These are phyloP conservation scores for Protomyces inouyei DNA, from an alignment of 1,139 yeast species.

Conservation along the genomic window DNA sequence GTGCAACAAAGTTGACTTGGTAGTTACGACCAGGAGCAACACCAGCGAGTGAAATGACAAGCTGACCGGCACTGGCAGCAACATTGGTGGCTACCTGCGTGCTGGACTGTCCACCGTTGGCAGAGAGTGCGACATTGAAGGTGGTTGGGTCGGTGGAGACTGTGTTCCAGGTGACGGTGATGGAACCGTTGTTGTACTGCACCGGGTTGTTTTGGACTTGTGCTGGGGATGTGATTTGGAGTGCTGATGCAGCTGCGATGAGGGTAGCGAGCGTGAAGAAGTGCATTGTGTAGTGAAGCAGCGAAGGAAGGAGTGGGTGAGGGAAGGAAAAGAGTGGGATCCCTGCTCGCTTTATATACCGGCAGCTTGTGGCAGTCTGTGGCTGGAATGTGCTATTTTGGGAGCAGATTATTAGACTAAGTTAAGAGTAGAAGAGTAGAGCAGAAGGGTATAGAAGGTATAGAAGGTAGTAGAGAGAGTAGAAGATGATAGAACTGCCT, in stretches of 20 bases:
- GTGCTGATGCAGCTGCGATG: conserved; percentile 5
- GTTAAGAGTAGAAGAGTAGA: too few species aligned
- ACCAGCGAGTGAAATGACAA: conserved; percentile 9
- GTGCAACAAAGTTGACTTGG: conserved; percentile 12
- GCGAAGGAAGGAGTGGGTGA: not conserved
- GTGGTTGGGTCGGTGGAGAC: conserved; percentile 14
- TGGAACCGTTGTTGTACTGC: conserved; percentile 19
- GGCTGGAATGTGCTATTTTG: too few species aligned
- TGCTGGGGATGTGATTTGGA: conserved; percentile 23
- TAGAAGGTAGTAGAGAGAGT: too few species aligned
- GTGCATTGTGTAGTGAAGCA: not conserved
- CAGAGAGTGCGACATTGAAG: conserved; percentile 8
- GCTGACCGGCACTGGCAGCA: not conserved
- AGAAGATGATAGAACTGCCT: too few species aligned
- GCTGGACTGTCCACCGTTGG: conserved; percentile 22
- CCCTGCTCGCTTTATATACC: not conserved
- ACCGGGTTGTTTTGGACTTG: not conserved
- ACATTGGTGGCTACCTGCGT: conserved; percentile 10
- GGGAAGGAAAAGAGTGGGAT: not conserved
- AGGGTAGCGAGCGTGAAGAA: conserved; percentile 6
- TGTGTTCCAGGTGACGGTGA: conserved; percentile 21
- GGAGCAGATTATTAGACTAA: too few species aligned
- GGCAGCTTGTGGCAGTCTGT: too few species aligned
- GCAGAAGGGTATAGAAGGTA: too few species aligned
- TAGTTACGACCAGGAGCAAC: conserved; percentile 18